Base-by-base conservation (phyloP, 768 basidiomycete species). In the Ephemerocybe angulata region DNA sequence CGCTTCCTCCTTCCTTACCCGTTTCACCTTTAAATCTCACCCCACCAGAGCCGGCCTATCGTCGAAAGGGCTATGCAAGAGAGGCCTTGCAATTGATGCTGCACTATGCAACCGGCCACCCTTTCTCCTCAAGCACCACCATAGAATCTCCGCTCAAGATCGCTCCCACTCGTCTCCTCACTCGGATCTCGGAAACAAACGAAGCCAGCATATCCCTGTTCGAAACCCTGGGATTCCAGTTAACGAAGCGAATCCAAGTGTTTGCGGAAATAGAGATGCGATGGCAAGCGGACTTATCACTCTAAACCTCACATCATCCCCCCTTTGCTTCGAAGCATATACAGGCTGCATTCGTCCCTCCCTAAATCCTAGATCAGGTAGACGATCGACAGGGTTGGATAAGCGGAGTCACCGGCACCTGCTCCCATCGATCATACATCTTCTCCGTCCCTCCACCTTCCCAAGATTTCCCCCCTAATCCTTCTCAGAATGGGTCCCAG, bases 181-280 rank as follows among this genome's bases (percentile, higher is more conserved):
- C 78, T 19, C 83, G 88, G 7, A 87, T 97, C 55, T 83, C 83
- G 7, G 80, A 82, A 52, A 72, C 75, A 6, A 97, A 98, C 63
- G 62, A 55, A 11, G 72, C 87, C 2, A 92, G 90, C 51, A 84
- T 92, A 25, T 65, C 67, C 6, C 73, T 97, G 8, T 97, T 97
- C 62, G 70, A 80, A 61, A 81, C 80, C 58, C 79, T 97, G 1
- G 93, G 90, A 0, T 97, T 97, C 62, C 65, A 64, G 17, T 71
- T 87, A 31, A 83, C 81, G 10, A 88, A 87, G 63, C 70, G 72
- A 11, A 84, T 87, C 15, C 79, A 84, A 48, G 86, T 90, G 10
- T 98, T 94, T 60, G 74, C 80, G 31, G 92, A 98, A 69, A 80
- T 91, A 15, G 93, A 96, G 72, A 80, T 97, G 83, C 80, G 88